Conservation (phyloP, 2,329 filamentous ascomycete genomes). For the Ophiostoma australiae region DNA sequence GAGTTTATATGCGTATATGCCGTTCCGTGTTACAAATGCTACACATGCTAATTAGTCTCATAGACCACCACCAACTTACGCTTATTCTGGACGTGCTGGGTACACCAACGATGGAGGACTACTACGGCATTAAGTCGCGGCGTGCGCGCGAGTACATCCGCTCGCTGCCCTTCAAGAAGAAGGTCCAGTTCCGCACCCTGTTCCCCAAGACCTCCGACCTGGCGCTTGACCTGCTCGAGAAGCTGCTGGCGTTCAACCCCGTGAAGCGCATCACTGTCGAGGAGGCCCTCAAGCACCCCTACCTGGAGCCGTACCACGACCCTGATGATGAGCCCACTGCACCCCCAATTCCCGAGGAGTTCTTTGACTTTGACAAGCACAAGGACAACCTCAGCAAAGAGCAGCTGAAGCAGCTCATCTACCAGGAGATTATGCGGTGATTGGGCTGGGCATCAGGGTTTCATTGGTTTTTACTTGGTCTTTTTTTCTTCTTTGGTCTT, state of each 20-base stretch:
- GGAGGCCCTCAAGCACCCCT: conserved; percentile 94
- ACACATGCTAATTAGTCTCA: conserved; percentile 4
- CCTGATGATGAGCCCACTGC: conserved; percentile 97
- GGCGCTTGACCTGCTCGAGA: conserved; percentile 89
- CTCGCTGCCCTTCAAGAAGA: conserved; percentile 98
- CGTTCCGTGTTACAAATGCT: not conserved
- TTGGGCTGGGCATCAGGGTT: not conserved
- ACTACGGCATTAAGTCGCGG: conserved; percentile 98
- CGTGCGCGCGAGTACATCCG: conserved; percentile 97
- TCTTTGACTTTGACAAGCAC: conserved; percentile 99
- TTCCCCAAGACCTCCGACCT: conserved; percentile 99
- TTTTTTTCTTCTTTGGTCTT: conserved; percentile 2
- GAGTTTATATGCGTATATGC: conserved; percentile 40
- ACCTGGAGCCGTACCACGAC: conserved; percentile 97
- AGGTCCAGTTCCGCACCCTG: conserved; percentile 93
- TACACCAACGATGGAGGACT: conserved; percentile 98
- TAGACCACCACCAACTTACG: conserved; percentile 96
- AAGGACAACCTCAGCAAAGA: conserved; percentile 98
- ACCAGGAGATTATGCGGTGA: conserved; percentile 83
- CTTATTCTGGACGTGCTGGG: conserved; percentile 95
- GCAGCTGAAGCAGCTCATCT: conserved; percentile 95
- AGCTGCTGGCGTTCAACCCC: conserved; percentile 94
- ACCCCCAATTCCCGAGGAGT: conserved; percentile 93
- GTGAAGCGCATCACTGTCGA: conserved; percentile 98
- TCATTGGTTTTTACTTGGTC: not conserved